Percentiles rank a stretch among this genome's conserved stretches.
Evolutionary conservation across 345 rosid genomes (phyloP).

Genomic region (Ricinus communis): DNA sequence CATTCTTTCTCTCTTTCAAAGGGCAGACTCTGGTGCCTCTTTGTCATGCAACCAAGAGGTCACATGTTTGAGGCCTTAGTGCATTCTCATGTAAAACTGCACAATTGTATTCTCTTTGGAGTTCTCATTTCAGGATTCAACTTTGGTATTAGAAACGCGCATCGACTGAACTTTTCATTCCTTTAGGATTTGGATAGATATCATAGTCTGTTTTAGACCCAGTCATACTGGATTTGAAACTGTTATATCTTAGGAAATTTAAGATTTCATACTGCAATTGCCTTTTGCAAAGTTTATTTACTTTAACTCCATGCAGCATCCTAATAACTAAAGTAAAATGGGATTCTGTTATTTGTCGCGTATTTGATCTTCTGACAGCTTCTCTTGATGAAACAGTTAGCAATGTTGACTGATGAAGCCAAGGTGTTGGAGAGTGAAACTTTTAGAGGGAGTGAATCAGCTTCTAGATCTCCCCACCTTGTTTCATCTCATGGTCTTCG

Average conservation of each 20-base stretch:
- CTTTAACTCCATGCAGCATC: not conserved
- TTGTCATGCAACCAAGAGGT: not conserved
- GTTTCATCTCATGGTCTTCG: conserved; percentile 33
- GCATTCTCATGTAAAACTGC: not conserved
- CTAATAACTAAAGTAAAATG: not conserved
- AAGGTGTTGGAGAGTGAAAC: conserved; percentile 59
- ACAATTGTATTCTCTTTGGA: not conserved
- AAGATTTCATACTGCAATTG: not conserved
- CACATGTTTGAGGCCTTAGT: conserved; percentile 2
- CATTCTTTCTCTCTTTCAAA: not conserved
- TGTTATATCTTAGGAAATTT: not conserved
- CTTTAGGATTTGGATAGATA: not conserved
- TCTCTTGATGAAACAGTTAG: conserved; percentile 43
- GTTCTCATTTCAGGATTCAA: conserved; percentile 1
- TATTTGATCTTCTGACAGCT: not conserved
- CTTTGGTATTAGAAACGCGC: not conserved
- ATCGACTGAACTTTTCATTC: not conserved
- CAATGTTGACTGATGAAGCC: conserved; percentile 60
- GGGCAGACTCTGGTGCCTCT: not conserved
- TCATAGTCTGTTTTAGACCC: not conserved
- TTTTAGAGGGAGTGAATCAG: conserved; percentile 37
- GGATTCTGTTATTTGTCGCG: not conserved
- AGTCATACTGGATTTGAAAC: not conserved
- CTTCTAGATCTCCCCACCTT: conserved; percentile 38
- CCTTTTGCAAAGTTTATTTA: not conserved